Percentiles rank a stretch among this genome's conserved stretches.
These are phyloP conservation scores for Boletus sp. DNA, from an alignment of 768 basidiomycete genomes.

Conservation along the genomic window DNA sequence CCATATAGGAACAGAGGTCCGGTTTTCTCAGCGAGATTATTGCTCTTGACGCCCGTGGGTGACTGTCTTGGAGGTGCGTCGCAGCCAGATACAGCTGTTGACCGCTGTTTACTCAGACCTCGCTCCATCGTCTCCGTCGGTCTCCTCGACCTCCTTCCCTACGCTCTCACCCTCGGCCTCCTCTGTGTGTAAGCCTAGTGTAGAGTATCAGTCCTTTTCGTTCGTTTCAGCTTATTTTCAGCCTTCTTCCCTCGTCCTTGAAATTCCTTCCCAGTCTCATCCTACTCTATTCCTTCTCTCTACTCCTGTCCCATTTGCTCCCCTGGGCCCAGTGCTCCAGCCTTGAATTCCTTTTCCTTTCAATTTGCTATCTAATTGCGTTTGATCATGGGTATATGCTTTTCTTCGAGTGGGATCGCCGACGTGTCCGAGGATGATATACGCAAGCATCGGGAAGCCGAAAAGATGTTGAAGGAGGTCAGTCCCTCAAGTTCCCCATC, in stretches of 20 bases:
- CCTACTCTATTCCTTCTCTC: background rate
- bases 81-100: slow-evolving; percentile 11
- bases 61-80: background rate
- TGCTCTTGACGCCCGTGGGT: background rate
- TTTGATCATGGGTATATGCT: slow-evolving; percentile 68
- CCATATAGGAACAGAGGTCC: background rate
- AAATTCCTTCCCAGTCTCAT: background rate
- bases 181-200: slow-evolving; percentile 19
- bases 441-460: slow-evolving; percentile 61
- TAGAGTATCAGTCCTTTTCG: slow-evolving; percentile 1
- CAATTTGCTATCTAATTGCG: background rate
- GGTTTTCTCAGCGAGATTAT: slow-evolving; percentile 5
- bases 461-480: slow-evolving; percentile 77
- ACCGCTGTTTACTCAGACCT: slow-evolving; percentile 15
- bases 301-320: background rate
- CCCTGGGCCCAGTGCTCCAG: slow-evolving; percentile 16
- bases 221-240: background rate
- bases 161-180: slow-evolving; percentile 12
- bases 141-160: background rate
- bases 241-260: background rate
- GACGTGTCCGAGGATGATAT: slow-evolving; percentile 71
- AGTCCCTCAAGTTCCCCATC: slow-evolving; percentile 19
- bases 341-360: background rate
- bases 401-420: slow-evolving; percentile 54
- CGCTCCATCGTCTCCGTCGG: background rate